phyloP scores from a whole-genome alignment of 345 rosid genomes.

The Acer campestre region DNA sequence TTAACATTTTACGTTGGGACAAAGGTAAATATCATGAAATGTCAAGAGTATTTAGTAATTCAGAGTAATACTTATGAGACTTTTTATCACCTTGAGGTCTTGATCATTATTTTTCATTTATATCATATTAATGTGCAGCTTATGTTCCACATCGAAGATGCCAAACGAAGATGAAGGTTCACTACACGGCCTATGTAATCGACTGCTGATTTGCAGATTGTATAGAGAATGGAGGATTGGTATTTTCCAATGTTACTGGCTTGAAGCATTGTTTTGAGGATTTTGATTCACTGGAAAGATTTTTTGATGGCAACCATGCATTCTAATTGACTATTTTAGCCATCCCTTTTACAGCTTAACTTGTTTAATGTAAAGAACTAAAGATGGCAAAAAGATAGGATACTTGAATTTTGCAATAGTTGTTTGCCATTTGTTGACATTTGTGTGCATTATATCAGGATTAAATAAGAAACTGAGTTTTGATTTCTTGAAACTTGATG shows the following conservation, averaged over 20 bases:
- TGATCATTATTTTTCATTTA: background rate
- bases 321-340: background rate
- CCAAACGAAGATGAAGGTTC: slow-evolving; percentile 32
- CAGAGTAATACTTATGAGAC: background rate
- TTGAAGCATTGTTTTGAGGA: background rate
- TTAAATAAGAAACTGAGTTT: too few species aligned
- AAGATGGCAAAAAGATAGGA: background rate
- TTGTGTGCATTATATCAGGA: too few species aligned
- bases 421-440: background rate
- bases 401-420: background rate
- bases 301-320: background rate
- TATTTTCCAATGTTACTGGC: background rate
- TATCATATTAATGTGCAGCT: slow-evolving; percentile 48
- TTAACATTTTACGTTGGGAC: slow-evolving; percentile 73
- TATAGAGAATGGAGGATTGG: background rate
- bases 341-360: background rate
- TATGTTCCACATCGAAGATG: slow-evolving; percentile 63
- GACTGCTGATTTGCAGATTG: background rate
- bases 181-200: background rate
- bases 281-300: background rate
- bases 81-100: background rate
- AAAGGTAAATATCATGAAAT: slow-evolving; percentile 51
- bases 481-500: too few species aligned
- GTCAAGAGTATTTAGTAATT: background rate
- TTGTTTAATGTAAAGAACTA: background rate